Evolutionary conservation across 78 protist species (phyloP).

Genomic region (Dictyostelium brefeldianum): DNA sequence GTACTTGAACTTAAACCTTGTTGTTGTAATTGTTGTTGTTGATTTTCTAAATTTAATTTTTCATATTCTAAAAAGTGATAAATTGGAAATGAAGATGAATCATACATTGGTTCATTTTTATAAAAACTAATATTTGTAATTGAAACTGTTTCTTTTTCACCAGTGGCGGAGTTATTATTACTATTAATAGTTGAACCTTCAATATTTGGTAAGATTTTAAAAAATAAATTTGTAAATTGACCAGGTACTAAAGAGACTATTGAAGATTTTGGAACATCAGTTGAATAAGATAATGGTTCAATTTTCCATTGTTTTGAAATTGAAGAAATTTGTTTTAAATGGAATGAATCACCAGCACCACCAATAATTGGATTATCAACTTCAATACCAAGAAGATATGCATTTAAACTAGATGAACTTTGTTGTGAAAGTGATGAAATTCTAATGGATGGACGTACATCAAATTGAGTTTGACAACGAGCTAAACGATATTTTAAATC

Average conservation of each 20-base stretch:
- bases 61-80: slow-evolving; percentile 65
- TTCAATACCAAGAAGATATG: slow-evolving; percentile 55
- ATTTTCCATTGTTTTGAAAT: slow-evolving; percentile 58
- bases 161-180: background rate
- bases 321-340: slow-evolving; percentile 53
- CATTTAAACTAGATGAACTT: slow-evolving; percentile 25
- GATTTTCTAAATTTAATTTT: background rate
- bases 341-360: slow-evolving; percentile 50
- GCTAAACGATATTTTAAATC: slow-evolving; percentile 75
- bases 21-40: slow-evolving; percentile 7
- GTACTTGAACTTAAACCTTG: background rate
- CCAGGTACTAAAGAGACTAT: slow-evolving; percentile 47
- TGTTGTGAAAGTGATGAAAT: slow-evolving; percentile 68
- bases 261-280: slow-evolving; percentile 29
- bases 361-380: slow-evolving; percentile 78
- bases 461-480: slow-evolving; percentile 72
- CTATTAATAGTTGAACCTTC: background rate
- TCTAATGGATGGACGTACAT: slow-evolving; percentile 43
- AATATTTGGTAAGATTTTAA: slow-evolving; percentile 34
- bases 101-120: slow-evolving; percentile 68
- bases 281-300: slow-evolving; percentile 27
- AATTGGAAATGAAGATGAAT: slow-evolving; percentile 55
- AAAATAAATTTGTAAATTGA: slow-evolving; percentile 69
- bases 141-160: background rate
- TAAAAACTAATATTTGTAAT: slow-evolving; percentile 54